A percentile compares a stretch with the other conserved stretches of the same genome.
These are phyloP conservation scores for Leishmania arabica DNA, from an alignment of 208 protist species.

Conservation along the genomic window DNA sequence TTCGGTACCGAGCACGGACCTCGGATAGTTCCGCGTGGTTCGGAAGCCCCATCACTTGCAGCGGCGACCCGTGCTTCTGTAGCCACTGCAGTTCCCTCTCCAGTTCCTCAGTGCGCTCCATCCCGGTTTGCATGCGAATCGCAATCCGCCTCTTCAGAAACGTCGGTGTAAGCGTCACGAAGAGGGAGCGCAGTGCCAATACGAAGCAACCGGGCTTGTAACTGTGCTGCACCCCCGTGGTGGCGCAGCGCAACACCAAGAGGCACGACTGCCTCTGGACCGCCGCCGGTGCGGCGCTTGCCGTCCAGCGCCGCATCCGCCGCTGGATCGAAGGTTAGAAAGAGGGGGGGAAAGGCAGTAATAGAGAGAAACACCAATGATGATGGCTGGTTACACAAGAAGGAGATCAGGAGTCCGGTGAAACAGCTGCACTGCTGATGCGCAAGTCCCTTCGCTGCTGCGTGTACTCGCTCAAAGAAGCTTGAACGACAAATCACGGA, in stretches of 20 bases:
- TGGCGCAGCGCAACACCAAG: conserved; percentile 16
- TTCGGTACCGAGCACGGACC: conserved; percentile 71
- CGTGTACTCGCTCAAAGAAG: neutral
- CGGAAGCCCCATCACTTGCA: conserved; percentile 79
- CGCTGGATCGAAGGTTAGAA: neutral
- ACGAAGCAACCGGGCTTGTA: conserved; percentile 68
- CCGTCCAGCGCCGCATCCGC: neutral
- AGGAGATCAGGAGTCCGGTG: neutral
- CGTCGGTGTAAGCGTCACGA: conserved; percentile 38
- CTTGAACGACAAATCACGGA: neutral
- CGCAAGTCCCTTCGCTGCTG: neutral
- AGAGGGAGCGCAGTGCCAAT: conserved; percentile 40
- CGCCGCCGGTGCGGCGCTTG: neutral
- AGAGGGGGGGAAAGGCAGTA: neutral
- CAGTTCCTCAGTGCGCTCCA: conserved; percentile 62
- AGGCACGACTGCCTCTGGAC: neutral
- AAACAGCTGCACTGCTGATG: neutral
- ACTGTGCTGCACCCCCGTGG: conserved; percentile 69
- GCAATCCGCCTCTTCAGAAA: conserved; percentile 44
- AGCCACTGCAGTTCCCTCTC: conserved; percentile 81
- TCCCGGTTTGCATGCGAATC: conserved; percentile 48
- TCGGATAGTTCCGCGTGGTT: conserved; percentile 74
- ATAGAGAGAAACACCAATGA: neutral
- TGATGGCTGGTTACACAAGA: neutral
- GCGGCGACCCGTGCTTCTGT: conserved; percentile 69